A percentile compares a stretch with the other conserved stretches of the same genome.
Conservation (phyloP, 208 protist genomes). For the Acanthamoeba comandoni region DNA sequence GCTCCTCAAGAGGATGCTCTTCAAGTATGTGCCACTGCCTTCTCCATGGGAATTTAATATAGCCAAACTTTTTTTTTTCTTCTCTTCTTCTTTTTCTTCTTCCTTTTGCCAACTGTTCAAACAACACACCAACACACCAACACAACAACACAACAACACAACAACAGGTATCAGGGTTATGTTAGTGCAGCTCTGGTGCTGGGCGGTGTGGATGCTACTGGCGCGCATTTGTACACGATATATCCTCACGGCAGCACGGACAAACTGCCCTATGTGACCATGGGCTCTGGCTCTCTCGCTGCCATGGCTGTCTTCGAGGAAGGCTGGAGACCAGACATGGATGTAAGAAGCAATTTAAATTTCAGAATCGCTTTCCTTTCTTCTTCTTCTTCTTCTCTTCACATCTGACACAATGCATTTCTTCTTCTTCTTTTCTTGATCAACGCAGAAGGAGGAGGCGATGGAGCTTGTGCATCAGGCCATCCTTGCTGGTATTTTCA, state of each 20-base stretch:
- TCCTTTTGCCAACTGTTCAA: too few species aligned
- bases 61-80: conserved; percentile 46
- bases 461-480: conserved; percentile 96
- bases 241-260: conserved; percentile 98
- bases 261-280: conserved; percentile 98
- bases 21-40: conserved; percentile 85
- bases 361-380: conserved; percentile 66
- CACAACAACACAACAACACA: not conserved
- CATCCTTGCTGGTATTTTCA: conserved; percentile 98
- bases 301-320: conserved; percentile 98
- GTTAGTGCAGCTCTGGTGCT: conserved; percentile 98
- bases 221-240: conserved; percentile 96
- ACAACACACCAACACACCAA: conserved; percentile 24
- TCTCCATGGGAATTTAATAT: too few species aligned
- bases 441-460: conserved; percentile 94
- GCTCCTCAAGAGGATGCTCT: conserved; percentile 97
- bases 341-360: too few species aligned
- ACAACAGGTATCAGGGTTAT: conserved; percentile 96
- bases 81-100: conserved; percentile 46
- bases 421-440: conserved; percentile 58
- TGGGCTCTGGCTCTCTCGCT: conserved; percentile 99
- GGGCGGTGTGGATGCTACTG: conserved; percentile 97
- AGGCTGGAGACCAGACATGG: conserved; percentile 94
- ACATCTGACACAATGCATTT: too few species aligned
- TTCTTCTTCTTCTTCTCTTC: conserved; percentile 69